Evolutionary conservation across 495 filamentous ascomycete species (phyloP).

Genomic region (Aspergillus funiculosus): DNA sequence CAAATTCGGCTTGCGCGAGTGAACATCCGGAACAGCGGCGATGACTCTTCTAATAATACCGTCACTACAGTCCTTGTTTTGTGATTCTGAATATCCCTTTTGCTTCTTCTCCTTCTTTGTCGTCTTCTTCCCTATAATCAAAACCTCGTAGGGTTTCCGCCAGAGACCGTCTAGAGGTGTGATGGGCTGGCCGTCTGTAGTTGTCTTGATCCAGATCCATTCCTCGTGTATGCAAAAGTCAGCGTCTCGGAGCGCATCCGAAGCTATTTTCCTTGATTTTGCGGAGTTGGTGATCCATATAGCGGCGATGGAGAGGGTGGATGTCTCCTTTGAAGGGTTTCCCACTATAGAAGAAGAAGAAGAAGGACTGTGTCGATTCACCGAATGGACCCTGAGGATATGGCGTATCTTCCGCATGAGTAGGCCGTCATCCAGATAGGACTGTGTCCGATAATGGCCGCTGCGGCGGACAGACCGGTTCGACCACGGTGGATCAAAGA

Average conservation of each 20-base stretch:
- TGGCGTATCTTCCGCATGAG: conserved; percentile 26
- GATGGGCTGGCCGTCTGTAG: conserved; percentile 62
- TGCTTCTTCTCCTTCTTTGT: too few relatives aligned
- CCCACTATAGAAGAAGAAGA: neutral
- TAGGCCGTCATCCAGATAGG: conserved; percentile 29
- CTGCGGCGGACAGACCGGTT: conserved; percentile 79
- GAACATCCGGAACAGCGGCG: conserved; percentile 77
- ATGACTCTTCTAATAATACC: conserved; percentile 52
- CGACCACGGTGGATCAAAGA: conserved; percentile 92
- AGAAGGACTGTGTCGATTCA: neutral
- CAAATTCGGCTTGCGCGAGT: conserved; percentile 82
- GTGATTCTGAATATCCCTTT: too few relatives aligned
- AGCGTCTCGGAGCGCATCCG: conserved; percentile 55
- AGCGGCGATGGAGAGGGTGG: conserved; percentile 36
- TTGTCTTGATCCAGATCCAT: conserved; percentile 91
- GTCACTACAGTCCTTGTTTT: too few relatives aligned
- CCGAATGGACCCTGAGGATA: conserved; percentile 29
- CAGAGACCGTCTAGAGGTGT: conserved; percentile 60
- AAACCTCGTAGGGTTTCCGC: conserved; percentile 81
- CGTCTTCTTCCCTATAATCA: conserved; percentile 58
- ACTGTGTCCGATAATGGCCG: conserved; percentile 55
- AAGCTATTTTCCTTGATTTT: conserved; percentile 52
- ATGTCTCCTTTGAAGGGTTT: too few relatives aligned
- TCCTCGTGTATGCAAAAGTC: conserved; percentile 65
- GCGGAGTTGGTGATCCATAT: conserved; percentile 88